A percentile compares a stretch with the other conserved stretches of the same genome.
Conservation (phyloP, 495 filamentous ascomycete species). For the Penicillium daleae region DNA sequence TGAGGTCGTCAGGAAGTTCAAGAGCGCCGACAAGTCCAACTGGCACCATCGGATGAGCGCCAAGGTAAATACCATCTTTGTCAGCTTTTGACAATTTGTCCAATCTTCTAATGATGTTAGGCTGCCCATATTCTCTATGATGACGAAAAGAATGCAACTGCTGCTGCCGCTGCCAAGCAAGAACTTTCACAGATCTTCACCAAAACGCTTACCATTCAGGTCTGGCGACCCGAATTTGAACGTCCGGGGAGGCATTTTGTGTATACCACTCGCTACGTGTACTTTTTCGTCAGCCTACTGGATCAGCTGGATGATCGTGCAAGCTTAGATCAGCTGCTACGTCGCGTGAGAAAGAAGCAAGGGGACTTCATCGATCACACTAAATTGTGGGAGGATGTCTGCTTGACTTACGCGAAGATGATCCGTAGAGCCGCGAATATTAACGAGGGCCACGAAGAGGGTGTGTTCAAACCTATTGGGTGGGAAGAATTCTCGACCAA, state of each 20-base stretch:
- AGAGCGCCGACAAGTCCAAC: constrained; percentile 86
- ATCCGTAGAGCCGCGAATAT: constrained; percentile 72
- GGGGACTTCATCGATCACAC: constrained; percentile 84
- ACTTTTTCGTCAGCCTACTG: constrained; percentile 76
- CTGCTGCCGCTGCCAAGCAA: constrained; percentile 66
- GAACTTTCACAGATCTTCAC: constrained; percentile 90
- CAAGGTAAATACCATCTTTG: constrained; percentile 48
- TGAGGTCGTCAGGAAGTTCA: constrained; percentile 70
- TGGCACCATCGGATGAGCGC: constrained; percentile 96
- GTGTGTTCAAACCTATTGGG: constrained; percentile 76
- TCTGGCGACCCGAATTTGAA: constrained; percentile 95
- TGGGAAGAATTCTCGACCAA: constrained; percentile 79
- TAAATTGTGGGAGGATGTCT: constrained; percentile 83
- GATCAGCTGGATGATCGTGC: constrained; percentile 73
- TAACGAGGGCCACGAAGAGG: constrained; percentile 68
- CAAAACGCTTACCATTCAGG: constrained; percentile 90
- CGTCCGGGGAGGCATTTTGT: constrained; percentile 91
- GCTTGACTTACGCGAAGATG: constrained; percentile 68
- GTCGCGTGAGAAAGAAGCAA: constrained; percentile 78
- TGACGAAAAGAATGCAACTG: constrained; percentile 45
- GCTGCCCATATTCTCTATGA: constrained; percentile 77
- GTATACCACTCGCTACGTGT: constrained; percentile 87
- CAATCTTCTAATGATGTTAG: constrained; percentile 32
- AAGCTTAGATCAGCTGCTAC: constrained; percentile 79
- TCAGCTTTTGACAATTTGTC: background rate